Evolutionary conservation across 2,329 filamentous ascomycete species (phyloP).

Genomic region (Dactylonectria macrodidyma): DNA sequence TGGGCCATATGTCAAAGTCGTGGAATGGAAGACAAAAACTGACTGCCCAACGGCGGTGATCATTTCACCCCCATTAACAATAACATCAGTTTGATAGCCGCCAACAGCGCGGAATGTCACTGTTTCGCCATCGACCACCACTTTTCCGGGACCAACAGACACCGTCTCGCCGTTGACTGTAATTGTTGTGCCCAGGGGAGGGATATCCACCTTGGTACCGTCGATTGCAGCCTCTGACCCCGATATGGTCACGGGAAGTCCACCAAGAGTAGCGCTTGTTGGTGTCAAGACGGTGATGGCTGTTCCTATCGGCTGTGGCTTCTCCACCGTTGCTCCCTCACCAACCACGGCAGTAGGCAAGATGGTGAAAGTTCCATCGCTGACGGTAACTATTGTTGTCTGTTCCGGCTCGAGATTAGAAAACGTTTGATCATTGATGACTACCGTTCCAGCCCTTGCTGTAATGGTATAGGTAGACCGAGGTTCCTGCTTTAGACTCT

Average conservation of each 20-base stretch:
- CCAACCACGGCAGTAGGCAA: slow-evolving; percentile 62
- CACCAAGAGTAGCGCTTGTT: slow-evolving; percentile 56
- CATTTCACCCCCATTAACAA: slow-evolving; percentile 65
- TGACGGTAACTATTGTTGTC: slow-evolving; percentile 60
- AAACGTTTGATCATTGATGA: slow-evolving; percentile 64
- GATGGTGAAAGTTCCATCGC: slow-evolving; percentile 62
- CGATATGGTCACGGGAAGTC: slow-evolving; percentile 59
- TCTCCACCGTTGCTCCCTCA: slow-evolving; percentile 59
- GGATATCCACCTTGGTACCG: slow-evolving; percentile 60
- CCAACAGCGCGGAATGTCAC: slow-evolving; percentile 53
- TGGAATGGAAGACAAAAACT: slow-evolving; percentile 58
- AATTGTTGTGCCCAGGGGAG: slow-evolving; percentile 54
- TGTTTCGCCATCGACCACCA: slow-evolving; percentile 54
- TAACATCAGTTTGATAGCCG: slow-evolving; percentile 57
- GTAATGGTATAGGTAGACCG: slow-evolving; percentile 57
- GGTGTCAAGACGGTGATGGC: slow-evolving; percentile 52
- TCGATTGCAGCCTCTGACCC: slow-evolving; percentile 59
- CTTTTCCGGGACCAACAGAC: slow-evolving; percentile 53
- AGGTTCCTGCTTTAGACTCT: slow-evolving; percentile 25
- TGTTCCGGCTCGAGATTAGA: slow-evolving; percentile 53
- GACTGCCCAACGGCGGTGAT: slow-evolving; percentile 60
- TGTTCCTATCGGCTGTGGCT: slow-evolving; percentile 54
- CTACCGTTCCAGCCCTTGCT: slow-evolving; percentile 60
- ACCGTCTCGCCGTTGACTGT: slow-evolving; percentile 52
- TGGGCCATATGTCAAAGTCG: slow-evolving; percentile 63